Percentiles rank a stretch among this genome's conserved stretches.
phyloP scores from a whole-genome alignment of 1,139 yeast genomes.

The Yamadazyma aaseri region DNA sequence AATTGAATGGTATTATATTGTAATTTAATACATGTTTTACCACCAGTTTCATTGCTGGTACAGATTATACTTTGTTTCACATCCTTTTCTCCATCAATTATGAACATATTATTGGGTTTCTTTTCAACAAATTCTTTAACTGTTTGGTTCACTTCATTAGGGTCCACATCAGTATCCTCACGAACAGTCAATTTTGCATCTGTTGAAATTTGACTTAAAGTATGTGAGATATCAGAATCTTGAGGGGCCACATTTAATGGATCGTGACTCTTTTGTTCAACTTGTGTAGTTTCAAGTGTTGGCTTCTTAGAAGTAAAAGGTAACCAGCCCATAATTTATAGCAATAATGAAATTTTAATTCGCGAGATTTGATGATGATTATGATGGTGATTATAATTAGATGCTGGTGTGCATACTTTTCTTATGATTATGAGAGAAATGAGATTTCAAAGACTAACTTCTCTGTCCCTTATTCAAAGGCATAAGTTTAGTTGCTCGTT shows the following conservation, averaged over 20 bases:
- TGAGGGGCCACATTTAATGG: conserved; percentile 19
- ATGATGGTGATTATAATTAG: too few relatives aligned
- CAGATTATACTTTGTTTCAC: conserved; percentile 42
- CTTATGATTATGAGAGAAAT: too few relatives aligned
- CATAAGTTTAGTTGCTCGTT: conserved; percentile 33
- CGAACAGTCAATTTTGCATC: conserved; percentile 17
- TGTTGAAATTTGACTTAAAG: conserved; percentile 34
- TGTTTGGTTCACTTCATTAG: conserved; percentile 13
- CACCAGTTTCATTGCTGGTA: conserved; percentile 38
- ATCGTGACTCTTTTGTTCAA: conserved; percentile 39
- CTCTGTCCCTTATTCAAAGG: too few relatives aligned
- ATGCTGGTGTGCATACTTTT: too few relatives aligned
- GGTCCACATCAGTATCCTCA: conserved; percentile 10
- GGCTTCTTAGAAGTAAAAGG: conserved; percentile 9
- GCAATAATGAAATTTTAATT: background rate
- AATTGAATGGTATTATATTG: conserved; percentile 37
- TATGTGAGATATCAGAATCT: conserved; percentile 36
- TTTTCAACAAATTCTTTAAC: conserved; percentile 21
- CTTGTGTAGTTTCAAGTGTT: conserved; percentile 14
- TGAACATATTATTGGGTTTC: conserved; percentile 35
- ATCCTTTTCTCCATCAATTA: conserved; percentile 46
- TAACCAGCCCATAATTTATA: conserved; percentile 16
- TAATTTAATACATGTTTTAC: conserved; percentile 46
- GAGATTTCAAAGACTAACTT: too few relatives aligned
- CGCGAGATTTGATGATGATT: background rate